Percentiles rank a stretch among this genome's conserved stretches.
phyloP scores from a whole-genome alignment of 768 basidiomycete species.

The Mycena polygramma region DNA sequence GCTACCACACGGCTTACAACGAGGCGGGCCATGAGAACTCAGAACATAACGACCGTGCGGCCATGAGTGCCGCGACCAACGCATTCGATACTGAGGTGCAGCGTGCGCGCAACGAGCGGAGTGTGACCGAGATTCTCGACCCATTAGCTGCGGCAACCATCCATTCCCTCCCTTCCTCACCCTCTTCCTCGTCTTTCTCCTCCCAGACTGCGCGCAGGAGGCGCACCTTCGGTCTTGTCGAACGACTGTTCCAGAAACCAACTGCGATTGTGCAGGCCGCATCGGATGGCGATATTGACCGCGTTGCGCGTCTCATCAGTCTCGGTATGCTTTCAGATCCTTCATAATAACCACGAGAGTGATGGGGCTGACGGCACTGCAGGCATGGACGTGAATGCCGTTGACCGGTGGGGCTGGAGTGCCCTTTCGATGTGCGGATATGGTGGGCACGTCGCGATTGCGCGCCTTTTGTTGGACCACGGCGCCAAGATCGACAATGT shows the following conservation, averaged over 20 bases:
- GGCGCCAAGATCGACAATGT: slow-evolving; percentile 36
- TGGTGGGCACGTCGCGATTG: slow-evolving; percentile 35
- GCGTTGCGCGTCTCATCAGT: slow-evolving; percentile 30
- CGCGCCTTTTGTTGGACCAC: slow-evolving; percentile 35
- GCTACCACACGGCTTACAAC: not conserved
- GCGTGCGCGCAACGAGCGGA: slow-evolving; percentile 15
- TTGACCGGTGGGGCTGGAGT: slow-evolving; percentile 37
- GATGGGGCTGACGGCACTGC: not conserved
- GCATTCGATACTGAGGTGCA: slow-evolving; percentile 32
- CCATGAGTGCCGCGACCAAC: slow-evolving; percentile 18
- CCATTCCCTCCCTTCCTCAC: slow-evolving; percentile 13
- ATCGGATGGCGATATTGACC: slow-evolving; percentile 36
- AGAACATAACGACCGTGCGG: slow-evolving; percentile 7
- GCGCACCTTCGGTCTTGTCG: slow-evolving; percentile 32
- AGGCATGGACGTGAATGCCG: slow-evolving; percentile 31
- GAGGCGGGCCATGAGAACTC: slow-evolving; percentile 4
- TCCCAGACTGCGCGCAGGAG: slow-evolving; percentile 6
- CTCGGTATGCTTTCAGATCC: slow-evolving; percentile 27
- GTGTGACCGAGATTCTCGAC: slow-evolving; percentile 24
- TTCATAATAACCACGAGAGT: not conserved
- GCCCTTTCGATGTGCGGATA: slow-evolving; percentile 39
- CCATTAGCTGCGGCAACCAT: slow-evolving; percentile 21
- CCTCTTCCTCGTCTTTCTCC: not conserved
- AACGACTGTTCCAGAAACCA: slow-evolving; percentile 35
- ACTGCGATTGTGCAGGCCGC: slow-evolving; percentile 39